Conservation (phyloP, 441 rosid species). For the Omphalea diandra region DNA sequence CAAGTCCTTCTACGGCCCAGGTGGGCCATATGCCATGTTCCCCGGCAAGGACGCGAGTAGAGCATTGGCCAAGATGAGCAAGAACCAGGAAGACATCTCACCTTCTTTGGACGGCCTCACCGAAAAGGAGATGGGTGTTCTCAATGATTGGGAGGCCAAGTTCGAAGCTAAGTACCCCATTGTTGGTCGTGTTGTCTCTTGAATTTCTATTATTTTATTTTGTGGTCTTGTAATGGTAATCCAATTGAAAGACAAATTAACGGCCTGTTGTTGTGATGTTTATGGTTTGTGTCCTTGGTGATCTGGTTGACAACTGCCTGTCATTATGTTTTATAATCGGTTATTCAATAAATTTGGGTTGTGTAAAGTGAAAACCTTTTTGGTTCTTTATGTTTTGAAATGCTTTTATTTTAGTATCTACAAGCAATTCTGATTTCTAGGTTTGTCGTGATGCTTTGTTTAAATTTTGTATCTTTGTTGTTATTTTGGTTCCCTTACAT, state of each 20-base stretch:
- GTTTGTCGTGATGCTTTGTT: too few species aligned
- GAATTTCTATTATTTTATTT: background rate
- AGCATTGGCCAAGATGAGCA: constrained; percentile 92
- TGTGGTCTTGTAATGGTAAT: too few species aligned
- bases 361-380: constrained; percentile 5
- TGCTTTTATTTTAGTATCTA: too few species aligned
- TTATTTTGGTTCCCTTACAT: too few species aligned
- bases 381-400: too few species aligned
- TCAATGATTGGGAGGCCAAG: constrained; percentile 84
- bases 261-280: background rate
- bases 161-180: constrained; percentile 83
- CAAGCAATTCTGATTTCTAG: too few species aligned
- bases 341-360: constrained; percentile 18
- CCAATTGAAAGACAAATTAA: too few species aligned
- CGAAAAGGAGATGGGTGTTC: constrained; percentile 74
- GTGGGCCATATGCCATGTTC: constrained; percentile 68
- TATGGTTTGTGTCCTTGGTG: background rate
- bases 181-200: constrained; percentile 64
- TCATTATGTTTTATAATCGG: background rate
- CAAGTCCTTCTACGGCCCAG: constrained; percentile 73
- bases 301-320: background rate
- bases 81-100: constrained; percentile 68
- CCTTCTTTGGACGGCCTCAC: constrained; percentile 65
- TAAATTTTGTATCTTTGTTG: too few species aligned
- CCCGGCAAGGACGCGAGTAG: constrained; percentile 86